Evolutionary conservation across 352 stramenopile species (phyloP), one percentile per base, ranked within the genome.

Genomic region (Phytopythium aichiense): DNA sequence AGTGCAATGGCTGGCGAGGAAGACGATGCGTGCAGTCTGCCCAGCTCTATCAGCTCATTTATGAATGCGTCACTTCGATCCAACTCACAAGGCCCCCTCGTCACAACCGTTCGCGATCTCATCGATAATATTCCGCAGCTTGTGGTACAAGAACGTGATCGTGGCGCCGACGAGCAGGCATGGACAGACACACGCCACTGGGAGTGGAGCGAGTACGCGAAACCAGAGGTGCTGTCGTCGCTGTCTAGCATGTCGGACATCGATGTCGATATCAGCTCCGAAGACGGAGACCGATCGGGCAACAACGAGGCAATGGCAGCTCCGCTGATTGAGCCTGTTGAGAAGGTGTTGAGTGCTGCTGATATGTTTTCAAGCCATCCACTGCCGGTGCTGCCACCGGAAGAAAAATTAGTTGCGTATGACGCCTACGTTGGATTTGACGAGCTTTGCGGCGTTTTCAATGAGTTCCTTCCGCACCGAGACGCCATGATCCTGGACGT

Each of bases 391-490:
- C 7, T 22, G 25, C 1, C 31, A 35, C n/a, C 15, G 13, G 12
- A 4, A 7, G 6, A 23, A 5, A 6, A 0, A n/a, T 22, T 15
- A 2, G 22, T 2, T 12, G 12, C 7, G 6, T 16, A 49, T 7
- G 55, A 60, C 16, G 38, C 28, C 28, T 60, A 60, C 40, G 25
- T 60, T 28, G 55, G 55, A 4, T 60, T 53, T 16, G 42, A 51
- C 13, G 55, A 51, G 15, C 25, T 60, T 9, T 12, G 38, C 0
- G 38, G 35, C n/a, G 28, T 60, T 2, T 52, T 60, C 20, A 20
- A 42, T 4, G 55, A 52, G 23, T 31, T 52, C 18, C 25, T 60
- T 12, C 38, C 55, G 7, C 42, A 38, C 28, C 55, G 55, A 37
- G 55, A 60, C 11, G 55, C 28, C 6, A 20, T 22, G 40, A 52